These are phyloP conservation scores for Aureobasidium musti DNA, from an alignment of 2,329 filamentous ascomycete genomes.

Conservation along the genomic window DNA sequence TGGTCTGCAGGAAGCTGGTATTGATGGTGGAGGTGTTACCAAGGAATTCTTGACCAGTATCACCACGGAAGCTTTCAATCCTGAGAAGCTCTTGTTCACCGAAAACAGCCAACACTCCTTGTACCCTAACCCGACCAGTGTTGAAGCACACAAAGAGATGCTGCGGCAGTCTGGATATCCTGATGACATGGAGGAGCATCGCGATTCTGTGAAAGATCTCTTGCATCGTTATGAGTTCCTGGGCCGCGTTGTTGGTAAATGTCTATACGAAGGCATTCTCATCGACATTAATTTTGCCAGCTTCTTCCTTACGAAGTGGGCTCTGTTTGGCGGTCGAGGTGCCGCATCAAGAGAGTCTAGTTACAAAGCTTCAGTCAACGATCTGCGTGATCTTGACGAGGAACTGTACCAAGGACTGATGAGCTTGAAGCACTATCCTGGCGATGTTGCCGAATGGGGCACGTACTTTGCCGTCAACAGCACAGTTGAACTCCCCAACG, in stretches of 20 bases:
- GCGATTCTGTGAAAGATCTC: conserved; percentile 59
- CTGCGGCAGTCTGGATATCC: conserved; percentile 47
- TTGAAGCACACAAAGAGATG: conserved; percentile 19
- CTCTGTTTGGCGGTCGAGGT: conserved; percentile 66
- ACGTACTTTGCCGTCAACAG: conserved; percentile 91
- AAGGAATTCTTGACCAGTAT: conserved; percentile 95
- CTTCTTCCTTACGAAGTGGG: conserved; percentile 97
- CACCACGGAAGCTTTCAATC: conserved; percentile 78
- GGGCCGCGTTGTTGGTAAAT: conserved; percentile 91
- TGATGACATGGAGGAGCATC: conserved; percentile 60
- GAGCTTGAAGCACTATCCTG: conserved; percentile 79
- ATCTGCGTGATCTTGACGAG: conserved; percentile 88
- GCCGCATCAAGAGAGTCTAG: conserved; percentile 66
- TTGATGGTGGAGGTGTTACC: conserved; percentile 94
- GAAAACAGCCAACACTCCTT: conserved; percentile 84
- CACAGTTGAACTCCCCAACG: conserved; percentile 48
- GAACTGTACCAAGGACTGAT: conserved; percentile 83
- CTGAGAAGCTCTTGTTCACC: conserved; percentile 63
- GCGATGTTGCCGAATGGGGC: conserved; percentile 75
- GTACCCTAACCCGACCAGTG: conserved; percentile 75
- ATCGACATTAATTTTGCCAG: conserved; percentile 90
- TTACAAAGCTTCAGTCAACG: conserved; percentile 92
- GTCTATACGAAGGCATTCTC: conserved; percentile 93
- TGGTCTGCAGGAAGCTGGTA: conserved; percentile 82
- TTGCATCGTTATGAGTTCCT: conserved; percentile 84